Evolutionary conservation across 75 land plant species (phyloP).

Genomic region (Pseudotsuga menziesii): DNA sequence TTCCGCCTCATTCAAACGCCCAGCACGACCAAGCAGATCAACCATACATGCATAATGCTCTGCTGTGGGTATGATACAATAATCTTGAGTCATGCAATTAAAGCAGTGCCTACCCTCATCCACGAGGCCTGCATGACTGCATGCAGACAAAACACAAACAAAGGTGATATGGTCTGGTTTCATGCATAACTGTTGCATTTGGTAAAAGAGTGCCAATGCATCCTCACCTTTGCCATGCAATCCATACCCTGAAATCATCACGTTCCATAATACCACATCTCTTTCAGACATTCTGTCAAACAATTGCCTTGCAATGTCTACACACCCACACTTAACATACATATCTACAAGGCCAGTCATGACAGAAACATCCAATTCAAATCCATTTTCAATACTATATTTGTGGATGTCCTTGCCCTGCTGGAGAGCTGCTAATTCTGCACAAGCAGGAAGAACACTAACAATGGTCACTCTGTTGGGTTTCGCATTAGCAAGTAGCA

Average conservation of each 20-base stretch:
- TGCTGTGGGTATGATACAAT: slow-evolving; percentile 20
- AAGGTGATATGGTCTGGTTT: slow-evolving; percentile 46
- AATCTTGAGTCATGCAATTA: slow-evolving; percentile 25
- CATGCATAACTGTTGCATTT: slow-evolving; percentile 21
- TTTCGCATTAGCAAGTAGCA: slow-evolving; percentile 28
- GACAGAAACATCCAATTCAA: slow-evolving; percentile 41
- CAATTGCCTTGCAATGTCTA: slow-evolving; percentile 19
- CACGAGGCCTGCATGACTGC: slow-evolving; percentile 44
- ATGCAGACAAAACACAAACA: slow-evolving; percentile 47
- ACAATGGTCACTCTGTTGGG: slow-evolving; percentile 49
- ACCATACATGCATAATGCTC: slow-evolving; percentile 57
- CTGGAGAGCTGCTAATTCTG: slow-evolving; percentile 12
- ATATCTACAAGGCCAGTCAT: slow-evolving; percentile 41
- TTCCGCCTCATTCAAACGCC: slow-evolving; percentile 35
- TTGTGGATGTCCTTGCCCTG: slow-evolving; percentile 37
- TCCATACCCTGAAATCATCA: slow-evolving; percentile 49
- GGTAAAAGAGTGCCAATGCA: slow-evolving; percentile 29
- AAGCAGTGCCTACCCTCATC: slow-evolving; percentile 39
- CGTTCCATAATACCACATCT: slow-evolving; percentile 52
- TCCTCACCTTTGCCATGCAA: slow-evolving; percentile 26
- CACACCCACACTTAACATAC: slow-evolving; percentile 43
- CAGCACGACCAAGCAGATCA: slow-evolving; percentile 48
- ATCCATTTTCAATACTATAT: slow-evolving; percentile 32
- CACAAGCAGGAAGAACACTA: slow-evolving; percentile 50
- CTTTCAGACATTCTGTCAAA: slow-evolving; percentile 26